These are phyloP conservation scores for Rubus parviflorus DNA, from an alignment of 306 rosid species.

Conservation along the genomic window DNA sequence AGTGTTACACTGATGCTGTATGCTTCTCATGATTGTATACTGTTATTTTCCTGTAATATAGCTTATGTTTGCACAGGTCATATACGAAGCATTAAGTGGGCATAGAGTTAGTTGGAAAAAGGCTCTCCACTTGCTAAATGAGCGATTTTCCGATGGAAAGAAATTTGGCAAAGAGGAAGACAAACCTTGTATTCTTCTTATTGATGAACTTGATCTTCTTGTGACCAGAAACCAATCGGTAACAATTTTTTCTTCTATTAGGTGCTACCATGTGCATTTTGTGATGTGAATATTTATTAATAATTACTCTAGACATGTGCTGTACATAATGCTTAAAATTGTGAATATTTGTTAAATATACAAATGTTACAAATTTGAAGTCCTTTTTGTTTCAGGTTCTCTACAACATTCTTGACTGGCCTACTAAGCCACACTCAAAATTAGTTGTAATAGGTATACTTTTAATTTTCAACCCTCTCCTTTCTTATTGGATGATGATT, in stretches of 20 bases:
- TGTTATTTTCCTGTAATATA: slow-evolving; percentile 14
- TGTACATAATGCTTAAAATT: not conserved
- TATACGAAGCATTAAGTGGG: slow-evolving; percentile 87
- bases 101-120: slow-evolving; percentile 89
- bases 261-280: slow-evolving; percentile 42
- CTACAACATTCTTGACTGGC: slow-evolving; percentile 98
- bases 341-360: not conserved
- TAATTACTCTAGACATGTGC: not conserved
- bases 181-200: slow-evolving; percentile 87
- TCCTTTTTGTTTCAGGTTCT: slow-evolving; percentile 55
- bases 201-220: slow-evolving; percentile 97
- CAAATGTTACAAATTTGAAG: slow-evolving; percentile 8
- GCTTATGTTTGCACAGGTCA: slow-evolving; percentile 55
- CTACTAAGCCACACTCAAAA: slow-evolving; percentile 87
- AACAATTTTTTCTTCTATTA: slow-evolving; percentile 49
- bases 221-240: slow-evolving; percentile 98
- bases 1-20: slow-evolving; percentile 14
- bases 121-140: slow-evolving; percentile 78
- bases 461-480: not conserved
- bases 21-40: slow-evolving; percentile 10
- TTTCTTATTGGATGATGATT: not conserved
- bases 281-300: slow-evolving; percentile 19
- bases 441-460: slow-evolving; percentile 80
- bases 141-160: slow-evolving; percentile 79
- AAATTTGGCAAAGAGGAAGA: slow-evolving; percentile 57